phyloP scores from a whole-genome alignment of 805 yeast genomes.

The Metschnikowia noctiluminum region DNA sequence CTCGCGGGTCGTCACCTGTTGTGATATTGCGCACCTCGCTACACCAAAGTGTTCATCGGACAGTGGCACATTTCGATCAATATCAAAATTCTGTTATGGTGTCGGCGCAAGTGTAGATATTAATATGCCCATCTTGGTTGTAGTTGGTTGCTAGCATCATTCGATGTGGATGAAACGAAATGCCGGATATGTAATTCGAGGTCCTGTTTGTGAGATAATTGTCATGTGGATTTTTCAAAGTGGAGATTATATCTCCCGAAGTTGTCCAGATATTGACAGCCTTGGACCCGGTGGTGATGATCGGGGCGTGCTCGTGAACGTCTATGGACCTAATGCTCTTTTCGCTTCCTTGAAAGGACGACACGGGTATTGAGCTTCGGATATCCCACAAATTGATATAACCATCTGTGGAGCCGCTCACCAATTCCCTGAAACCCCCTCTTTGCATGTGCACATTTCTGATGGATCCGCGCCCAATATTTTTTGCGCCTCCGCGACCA shows the following conservation, averaged over 20 bases:
- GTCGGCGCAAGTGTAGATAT: constrained; percentile 48
- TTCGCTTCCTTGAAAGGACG: constrained; percentile 55
- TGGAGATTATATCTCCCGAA: constrained; percentile 67
- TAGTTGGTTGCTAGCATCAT: constrained; percentile 89
- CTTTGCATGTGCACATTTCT: constrained; percentile 90
- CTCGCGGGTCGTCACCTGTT: neutral
- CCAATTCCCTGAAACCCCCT: constrained; percentile 89
- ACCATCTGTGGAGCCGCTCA: constrained; percentile 82
- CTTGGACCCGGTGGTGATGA: constrained; percentile 84
- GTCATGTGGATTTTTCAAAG: constrained; percentile 51
- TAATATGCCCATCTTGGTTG: constrained; percentile 70
- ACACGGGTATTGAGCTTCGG: constrained; percentile 66
- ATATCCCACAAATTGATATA: constrained; percentile 88
- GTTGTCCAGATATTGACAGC: constrained; percentile 82
- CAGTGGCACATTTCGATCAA: neutral
- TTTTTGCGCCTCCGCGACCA: constrained; percentile 21
- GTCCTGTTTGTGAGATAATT: constrained; percentile 44
- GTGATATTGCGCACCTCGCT: neutral
- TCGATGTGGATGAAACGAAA: constrained; percentile 88
- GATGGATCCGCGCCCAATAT: constrained; percentile 49
- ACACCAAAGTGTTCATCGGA: too few relatives aligned
- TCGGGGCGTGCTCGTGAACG: constrained; percentile 95
- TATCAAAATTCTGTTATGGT: constrained; percentile 30
- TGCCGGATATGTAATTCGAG: constrained; percentile 55
- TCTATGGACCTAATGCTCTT: constrained; percentile 62